Percentiles rank a stretch among this genome's conserved stretches.
These are phyloP conservation scores for Clonostachys chloroleuca DNA, from an alignment of 2,329 filamentous ascomycete genomes.

Conservation along the genomic window DNA sequence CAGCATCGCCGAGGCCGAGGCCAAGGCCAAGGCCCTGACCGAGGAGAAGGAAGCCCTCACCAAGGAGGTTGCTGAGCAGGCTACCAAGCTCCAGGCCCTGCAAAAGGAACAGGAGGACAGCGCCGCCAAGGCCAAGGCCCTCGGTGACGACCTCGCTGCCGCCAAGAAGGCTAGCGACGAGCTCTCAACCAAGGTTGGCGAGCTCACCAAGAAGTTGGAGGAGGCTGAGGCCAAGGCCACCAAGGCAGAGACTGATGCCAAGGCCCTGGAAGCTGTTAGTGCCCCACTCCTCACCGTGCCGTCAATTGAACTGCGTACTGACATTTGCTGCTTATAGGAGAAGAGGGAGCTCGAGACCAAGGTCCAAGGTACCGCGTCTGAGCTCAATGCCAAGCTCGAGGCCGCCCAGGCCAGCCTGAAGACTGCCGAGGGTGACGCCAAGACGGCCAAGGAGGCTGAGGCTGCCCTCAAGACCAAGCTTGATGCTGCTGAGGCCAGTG, in stretches of 20 bases:
- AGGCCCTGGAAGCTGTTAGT: constrained; percentile 21
- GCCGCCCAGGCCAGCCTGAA: constrained; percentile 2
- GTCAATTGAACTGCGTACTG: neutral
- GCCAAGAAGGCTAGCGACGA: constrained; percentile 23
- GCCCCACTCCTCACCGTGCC: neutral
- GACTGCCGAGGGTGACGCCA: constrained; percentile 2
- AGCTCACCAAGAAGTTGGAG: constrained; percentile 21
- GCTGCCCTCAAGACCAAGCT: constrained; percentile 4
- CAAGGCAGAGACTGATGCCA: constrained; percentile 28
- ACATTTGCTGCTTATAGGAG: neutral
- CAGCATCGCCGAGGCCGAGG: constrained; percentile 16
- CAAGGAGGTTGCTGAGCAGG: constrained; percentile 15
- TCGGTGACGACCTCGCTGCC: constrained; percentile 16
- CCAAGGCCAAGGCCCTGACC: too few relatives aligned
- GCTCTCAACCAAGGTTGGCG: constrained; percentile 17
- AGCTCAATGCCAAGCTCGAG: constrained; percentile 10
- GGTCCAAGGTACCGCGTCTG: constrained; percentile 4
- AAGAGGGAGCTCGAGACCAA: constrained; percentile 2
- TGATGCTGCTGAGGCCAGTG: constrained; percentile 1
- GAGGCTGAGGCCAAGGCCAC: constrained; percentile 27
- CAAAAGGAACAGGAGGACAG: constrained; percentile 10
- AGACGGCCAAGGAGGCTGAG: constrained; percentile 2
- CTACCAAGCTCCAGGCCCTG: constrained; percentile 6
- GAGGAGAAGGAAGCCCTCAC: constrained; percentile 18
- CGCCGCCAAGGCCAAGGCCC: constrained; percentile 14